These are phyloP conservation scores for Niebla homalea DNA, from an alignment of 495 filamentous ascomycete genomes.

Conservation along the genomic window DNA sequence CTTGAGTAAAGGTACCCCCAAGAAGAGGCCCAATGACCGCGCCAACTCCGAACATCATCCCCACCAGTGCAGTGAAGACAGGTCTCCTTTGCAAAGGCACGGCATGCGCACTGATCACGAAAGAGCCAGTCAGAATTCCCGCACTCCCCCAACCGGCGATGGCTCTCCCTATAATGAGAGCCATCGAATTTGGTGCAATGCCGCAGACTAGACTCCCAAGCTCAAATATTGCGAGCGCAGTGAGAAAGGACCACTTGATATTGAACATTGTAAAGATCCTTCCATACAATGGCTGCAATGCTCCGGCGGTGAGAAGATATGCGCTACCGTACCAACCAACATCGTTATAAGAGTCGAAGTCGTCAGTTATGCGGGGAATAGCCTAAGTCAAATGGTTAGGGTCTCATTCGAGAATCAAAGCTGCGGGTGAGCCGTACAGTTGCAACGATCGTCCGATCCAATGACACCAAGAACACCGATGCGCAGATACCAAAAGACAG, in stretches of 20 bases:
- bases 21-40: conserved; percentile 42
- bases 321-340: conserved; percentile 40
- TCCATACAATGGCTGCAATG: conserved; percentile 21
- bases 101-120: conserved; percentile 21
- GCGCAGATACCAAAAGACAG: conserved; percentile 33
- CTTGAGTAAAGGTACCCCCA: conserved; percentile 25
- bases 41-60: conserved; percentile 25
- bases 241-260: conserved; percentile 26
- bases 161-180: conserved; percentile 25
- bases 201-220: conserved; percentile 42
- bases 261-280: conserved; percentile 21
- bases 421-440: not conserved
- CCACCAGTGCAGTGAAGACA: conserved; percentile 25
- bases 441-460: conserved; percentile 32
- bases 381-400: conserved; percentile 7
- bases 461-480: conserved; percentile 34
- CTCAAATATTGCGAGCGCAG: conserved; percentile 56
- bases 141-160: conserved; percentile 22
- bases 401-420: not conserved
- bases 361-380: conserved; percentile 35
- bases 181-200: conserved; percentile 14
- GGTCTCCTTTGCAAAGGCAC: conserved; percentile 22
- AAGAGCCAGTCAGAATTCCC: conserved; percentile 18
- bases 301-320: conserved; percentile 41
- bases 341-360: conserved; percentile 32